Conservation (phyloP, 2,329 filamentous ascomycete species). For the Endocalyx cinctus region DNA sequence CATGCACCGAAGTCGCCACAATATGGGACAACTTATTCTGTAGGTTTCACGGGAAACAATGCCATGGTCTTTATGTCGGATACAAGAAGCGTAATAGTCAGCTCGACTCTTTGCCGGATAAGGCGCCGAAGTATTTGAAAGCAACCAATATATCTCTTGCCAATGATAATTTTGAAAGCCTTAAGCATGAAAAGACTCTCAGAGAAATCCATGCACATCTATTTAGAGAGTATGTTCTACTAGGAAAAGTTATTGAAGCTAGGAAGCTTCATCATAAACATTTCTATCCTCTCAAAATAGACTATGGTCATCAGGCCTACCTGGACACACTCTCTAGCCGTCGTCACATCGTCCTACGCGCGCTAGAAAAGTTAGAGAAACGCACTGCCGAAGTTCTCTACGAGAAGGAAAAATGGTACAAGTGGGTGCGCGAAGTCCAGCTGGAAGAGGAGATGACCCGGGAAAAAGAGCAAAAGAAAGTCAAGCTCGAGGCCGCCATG, state of each 20-base stretch:
- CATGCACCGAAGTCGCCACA: constrained; percentile 31
- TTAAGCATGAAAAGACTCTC: constrained; percentile 32
- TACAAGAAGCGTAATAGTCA: constrained; percentile 43
- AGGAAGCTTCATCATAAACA: constrained; percentile 25
- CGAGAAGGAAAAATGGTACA: constrained; percentile 42
- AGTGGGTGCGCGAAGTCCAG: constrained; percentile 41
- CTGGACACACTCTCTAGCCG: constrained; percentile 26
- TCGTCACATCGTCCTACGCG: constrained; percentile 26
- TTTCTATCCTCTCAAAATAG: constrained; percentile 24
- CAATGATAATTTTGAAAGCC: constrained; percentile 33
- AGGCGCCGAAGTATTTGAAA: constrained; percentile 33
- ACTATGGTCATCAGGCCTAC: constrained; percentile 28
- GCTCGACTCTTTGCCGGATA: constrained; percentile 32
- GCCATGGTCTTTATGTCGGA: constrained; percentile 41
- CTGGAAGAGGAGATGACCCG: constrained; percentile 38
- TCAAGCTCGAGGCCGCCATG: constrained; percentile 42
- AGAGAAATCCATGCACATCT: constrained; percentile 36
- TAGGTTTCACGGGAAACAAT: constrained; percentile 36
- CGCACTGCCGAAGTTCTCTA: constrained; percentile 39
- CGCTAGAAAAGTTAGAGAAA: constrained; percentile 38
- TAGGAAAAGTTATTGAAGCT: constrained; percentile 20
- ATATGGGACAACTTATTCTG: constrained; percentile 38
- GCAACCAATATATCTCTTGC: constrained; percentile 29
- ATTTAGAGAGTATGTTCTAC: constrained; percentile 27
- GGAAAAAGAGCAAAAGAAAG: constrained; percentile 44